These are phyloP conservation scores for Saprolegnia parasitica DNA, from an alignment of 352 stramenopile genomes.

Conservation along the genomic window DNA sequence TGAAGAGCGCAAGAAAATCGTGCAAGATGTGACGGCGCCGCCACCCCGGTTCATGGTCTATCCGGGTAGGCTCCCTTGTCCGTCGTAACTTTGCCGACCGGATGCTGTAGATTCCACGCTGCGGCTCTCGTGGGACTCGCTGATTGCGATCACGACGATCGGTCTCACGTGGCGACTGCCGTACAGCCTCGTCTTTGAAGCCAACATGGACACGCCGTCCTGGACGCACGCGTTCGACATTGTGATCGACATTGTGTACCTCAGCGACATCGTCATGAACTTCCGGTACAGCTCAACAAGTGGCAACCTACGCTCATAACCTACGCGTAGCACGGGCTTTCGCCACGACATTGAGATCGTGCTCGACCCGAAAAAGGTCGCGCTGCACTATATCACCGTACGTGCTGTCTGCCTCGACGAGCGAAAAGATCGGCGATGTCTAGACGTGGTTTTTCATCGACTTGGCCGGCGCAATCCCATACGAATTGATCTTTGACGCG, in stretches of 20 bases:
- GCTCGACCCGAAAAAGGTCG: constrained; percentile 48
- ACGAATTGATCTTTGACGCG: constrained; percentile 41
- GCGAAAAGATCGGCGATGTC: too few species aligned
- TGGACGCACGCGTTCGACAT: constrained; percentile 52
- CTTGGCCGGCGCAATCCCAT: constrained; percentile 48
- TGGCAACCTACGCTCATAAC: neutral
- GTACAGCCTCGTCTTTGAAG: constrained; percentile 48
- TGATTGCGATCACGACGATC: constrained; percentile 50
- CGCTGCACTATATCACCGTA: constrained; percentile 45
- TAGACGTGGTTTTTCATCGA: constrained; percentile 55
- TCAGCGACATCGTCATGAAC: constrained; percentile 49
- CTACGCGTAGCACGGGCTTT: constrained; percentile 44
- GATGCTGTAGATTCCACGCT: constrained; percentile 34
- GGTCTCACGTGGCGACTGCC: constrained; percentile 56
- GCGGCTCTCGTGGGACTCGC: constrained; percentile 50
- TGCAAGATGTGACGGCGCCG: neutral
- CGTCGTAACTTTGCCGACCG: constrained; percentile 7
- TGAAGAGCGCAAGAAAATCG: constrained; percentile 38
- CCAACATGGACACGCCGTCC: neutral
- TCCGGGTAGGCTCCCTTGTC: constrained; percentile 41
- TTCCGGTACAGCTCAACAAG: constrained; percentile 37
- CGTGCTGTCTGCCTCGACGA: constrained; percentile 11
- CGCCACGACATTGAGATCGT: constrained; percentile 48
- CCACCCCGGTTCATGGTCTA: constrained; percentile 34
- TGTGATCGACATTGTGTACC: constrained; percentile 41